Evolutionary conservation across 106 monocot genomes (phyloP).

Genomic region (Hemerocallis citrina): DNA sequence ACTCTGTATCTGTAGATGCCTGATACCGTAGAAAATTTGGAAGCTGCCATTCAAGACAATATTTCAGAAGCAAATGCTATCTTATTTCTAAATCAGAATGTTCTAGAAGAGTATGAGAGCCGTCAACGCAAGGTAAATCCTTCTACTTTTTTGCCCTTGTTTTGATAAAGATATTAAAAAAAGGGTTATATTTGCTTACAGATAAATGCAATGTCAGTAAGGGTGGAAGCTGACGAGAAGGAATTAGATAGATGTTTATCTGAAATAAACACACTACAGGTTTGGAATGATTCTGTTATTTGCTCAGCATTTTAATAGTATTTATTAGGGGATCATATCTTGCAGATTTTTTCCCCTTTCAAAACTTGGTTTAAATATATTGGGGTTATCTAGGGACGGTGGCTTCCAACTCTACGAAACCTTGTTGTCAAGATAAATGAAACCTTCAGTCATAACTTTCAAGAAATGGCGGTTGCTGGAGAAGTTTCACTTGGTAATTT

Average conservation of each 20-base stretch:
- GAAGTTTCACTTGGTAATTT: conserved; percentile 87
- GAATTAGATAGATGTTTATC: conserved; percentile 45
- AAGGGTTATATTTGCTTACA: conserved; percentile 14
- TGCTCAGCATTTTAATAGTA: not conserved
- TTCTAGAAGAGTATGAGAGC: conserved; percentile 81
- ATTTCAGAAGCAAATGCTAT: conserved; percentile 91
- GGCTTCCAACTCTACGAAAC: conserved; percentile 76
- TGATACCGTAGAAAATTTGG: conserved; percentile 75
- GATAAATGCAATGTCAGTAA: conserved; percentile 52
- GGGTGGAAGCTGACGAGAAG: conserved; percentile 48
- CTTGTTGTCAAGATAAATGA: conserved; percentile 90
- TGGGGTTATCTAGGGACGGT: conserved; percentile 38
- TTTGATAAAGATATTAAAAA: not conserved
- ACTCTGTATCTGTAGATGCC: conserved; percentile 63
- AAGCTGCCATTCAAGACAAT: conserved; percentile 84
- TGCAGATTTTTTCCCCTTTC: not conserved
- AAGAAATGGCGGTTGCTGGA: conserved; percentile 98
- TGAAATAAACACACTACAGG: conserved; percentile 66
- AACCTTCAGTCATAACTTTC: conserved; percentile 90
- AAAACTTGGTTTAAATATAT: not conserved
- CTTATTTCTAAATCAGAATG: conserved; percentile 85
- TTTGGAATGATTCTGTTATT: conserved; percentile 5
- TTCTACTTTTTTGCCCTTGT: not conserved
- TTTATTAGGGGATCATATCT: not conserved
- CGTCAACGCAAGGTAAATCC: conserved; percentile 69